These are phyloP conservation scores for Gaeumannomyces tritici DNA, from an alignment of 2,329 filamentous ascomycete species.

Conservation along the genomic window DNA sequence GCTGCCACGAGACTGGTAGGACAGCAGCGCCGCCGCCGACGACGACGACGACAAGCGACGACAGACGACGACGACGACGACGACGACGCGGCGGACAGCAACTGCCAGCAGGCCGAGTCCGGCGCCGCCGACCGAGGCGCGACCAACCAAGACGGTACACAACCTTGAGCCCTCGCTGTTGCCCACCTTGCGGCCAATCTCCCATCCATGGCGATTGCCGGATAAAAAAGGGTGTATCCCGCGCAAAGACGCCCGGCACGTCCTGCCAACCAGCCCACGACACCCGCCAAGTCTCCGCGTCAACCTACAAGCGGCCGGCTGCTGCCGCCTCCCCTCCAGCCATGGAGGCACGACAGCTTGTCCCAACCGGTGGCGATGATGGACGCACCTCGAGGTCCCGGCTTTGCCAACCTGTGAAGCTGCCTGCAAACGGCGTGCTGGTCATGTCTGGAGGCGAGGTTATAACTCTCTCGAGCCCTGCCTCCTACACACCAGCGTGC, in stretches of 20 bases:
- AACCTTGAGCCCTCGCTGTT: neutral
- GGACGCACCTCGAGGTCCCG: slow-evolving; percentile 15
- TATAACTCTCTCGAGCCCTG: slow-evolving; percentile 49
- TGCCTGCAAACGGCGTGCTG: slow-evolving; percentile 35
- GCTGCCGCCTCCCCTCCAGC: slow-evolving; percentile 5
- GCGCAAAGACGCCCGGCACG: neutral
- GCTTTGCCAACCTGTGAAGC: slow-evolving; percentile 30
- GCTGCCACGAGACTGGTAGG: neutral
- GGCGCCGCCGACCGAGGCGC: neutral
- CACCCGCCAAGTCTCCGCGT: neutral
- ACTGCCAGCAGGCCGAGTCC: neutral
- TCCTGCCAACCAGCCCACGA: neutral
- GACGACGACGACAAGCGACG: neutral
- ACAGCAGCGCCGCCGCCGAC: neutral
- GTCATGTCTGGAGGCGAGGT: slow-evolving; percentile 41
- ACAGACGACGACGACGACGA: neutral
- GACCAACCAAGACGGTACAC: neutral
- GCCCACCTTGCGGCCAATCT: neutral
- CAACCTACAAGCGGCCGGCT: neutral
- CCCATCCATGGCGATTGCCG: neutral
- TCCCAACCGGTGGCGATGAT: slow-evolving; percentile 6
- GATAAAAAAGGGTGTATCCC: neutral
- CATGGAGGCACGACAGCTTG: slow-evolving; percentile 7
- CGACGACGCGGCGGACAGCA: neutral
- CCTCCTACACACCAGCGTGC: slow-evolving; percentile 51